Percentiles rank a stretch among this genome's conserved stretches.
These are phyloP conservation scores for Thuidium tamariscinum DNA, from an alignment of 225 moss, liverwort and hornwort species.

Conservation along the genomic window DNA sequence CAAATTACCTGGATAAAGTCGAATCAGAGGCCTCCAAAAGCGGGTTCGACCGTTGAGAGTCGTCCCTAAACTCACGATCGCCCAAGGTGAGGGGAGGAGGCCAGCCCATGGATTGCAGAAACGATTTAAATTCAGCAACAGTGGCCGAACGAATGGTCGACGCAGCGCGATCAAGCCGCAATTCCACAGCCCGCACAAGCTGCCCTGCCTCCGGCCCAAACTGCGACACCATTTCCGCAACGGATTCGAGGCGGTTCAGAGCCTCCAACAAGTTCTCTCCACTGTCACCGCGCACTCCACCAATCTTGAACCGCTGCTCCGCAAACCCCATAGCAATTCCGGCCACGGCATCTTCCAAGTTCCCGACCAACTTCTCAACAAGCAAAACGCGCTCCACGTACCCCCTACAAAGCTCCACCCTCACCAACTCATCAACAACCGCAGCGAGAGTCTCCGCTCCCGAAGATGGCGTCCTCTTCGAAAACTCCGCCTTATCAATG, in stretches of 20 bases:
- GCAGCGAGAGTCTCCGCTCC: conserved; percentile 26
- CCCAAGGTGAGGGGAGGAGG: conserved; percentile 65
- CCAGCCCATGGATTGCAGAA: conserved; percentile 63
- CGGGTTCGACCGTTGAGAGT: conserved; percentile 45
- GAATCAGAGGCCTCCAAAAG: conserved; percentile 56
- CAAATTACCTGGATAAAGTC: conserved; percentile 30
- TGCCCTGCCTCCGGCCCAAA: conserved; percentile 19
- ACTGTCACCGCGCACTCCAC: neutral
- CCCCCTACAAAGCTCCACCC: conserved; percentile 53
- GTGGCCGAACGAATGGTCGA: conserved; percentile 69
- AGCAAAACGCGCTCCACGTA: conserved; percentile 68
- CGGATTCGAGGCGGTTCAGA: conserved; percentile 43
- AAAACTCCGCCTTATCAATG: neutral
- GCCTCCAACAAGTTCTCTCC: conserved; percentile 45
- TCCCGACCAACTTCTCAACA: conserved; percentile 74
- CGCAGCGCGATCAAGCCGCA: conserved; percentile 74
- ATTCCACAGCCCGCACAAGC: conserved; percentile 66
- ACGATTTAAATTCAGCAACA: conserved; percentile 49
- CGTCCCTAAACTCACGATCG: conserved; percentile 26
- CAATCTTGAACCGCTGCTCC: conserved; percentile 42
- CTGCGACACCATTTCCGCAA: conserved; percentile 34
- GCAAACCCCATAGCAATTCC: conserved; percentile 18
- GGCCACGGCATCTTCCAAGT: conserved; percentile 66
- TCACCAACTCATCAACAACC: conserved; percentile 59
- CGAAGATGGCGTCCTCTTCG: neutral